These are phyloP conservation scores for Penicillium psychrosexuale DNA, from an alignment of 2,329 filamentous ascomycete species.

Conservation along the genomic window DNA sequence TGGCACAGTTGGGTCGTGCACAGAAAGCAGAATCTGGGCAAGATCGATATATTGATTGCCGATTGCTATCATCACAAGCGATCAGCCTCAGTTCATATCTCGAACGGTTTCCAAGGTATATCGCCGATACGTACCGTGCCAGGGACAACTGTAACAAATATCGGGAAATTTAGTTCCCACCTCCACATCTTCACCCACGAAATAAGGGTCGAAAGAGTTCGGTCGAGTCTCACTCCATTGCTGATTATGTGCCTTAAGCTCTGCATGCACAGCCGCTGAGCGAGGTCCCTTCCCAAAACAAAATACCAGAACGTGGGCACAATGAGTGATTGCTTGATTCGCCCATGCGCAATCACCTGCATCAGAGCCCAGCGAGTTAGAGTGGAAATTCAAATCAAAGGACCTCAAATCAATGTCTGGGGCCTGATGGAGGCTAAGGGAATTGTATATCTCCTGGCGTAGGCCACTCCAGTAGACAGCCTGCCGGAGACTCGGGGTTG, in stretches of 20 bases:
- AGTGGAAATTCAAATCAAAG: constrained; percentile 32
- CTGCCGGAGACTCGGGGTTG: constrained; percentile 28
- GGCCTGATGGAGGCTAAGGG: constrained; percentile 27
- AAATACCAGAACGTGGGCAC: constrained; percentile 27
- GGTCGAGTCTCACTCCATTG: constrained; percentile 21
- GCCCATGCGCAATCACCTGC: constrained; percentile 44
- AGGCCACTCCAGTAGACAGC: constrained; percentile 28
- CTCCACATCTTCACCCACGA: constrained; percentile 17
- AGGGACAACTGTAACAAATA: constrained; percentile 23
- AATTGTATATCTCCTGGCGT: constrained; percentile 36
- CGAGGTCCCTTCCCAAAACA: constrained; percentile 20
- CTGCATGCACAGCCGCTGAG: constrained; percentile 15
- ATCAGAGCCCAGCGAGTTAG: constrained; percentile 33
- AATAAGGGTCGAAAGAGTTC: constrained; percentile 24
- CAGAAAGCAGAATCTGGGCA: constrained; percentile 15
- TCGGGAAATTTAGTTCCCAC: constrained; percentile 18
- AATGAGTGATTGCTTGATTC: constrained; percentile 39
- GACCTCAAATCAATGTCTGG: constrained; percentile 26
- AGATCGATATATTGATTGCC: constrained; percentile 26
- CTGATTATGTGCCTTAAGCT: constrained; percentile 15
- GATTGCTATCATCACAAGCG: constrained; percentile 8
- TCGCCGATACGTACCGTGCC: constrained; percentile 21
- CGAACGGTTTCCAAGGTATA: background rate
- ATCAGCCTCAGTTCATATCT: background rate
- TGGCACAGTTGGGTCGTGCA: constrained; percentile 18